Base-by-base conservation (phyloP, 2,329 filamentous ascomycete genomes). In the Fusarium sp. region DNA sequence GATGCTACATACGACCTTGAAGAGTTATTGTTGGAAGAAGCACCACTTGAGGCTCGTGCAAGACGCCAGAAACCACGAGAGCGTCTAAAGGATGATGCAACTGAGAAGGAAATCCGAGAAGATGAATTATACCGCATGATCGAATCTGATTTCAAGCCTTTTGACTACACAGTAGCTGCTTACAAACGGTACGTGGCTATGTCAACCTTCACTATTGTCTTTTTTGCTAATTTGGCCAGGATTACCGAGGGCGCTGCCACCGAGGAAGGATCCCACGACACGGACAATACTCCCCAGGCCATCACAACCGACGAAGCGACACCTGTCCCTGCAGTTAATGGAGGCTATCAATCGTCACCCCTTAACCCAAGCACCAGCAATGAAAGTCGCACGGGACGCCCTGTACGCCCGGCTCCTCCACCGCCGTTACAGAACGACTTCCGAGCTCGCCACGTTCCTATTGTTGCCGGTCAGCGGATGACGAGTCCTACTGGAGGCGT, bases 1-100 rank as follows among this genome's bases (percentile, higher is more conserved):
- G 96, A 99, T 80, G 96, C 96, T 7, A 99, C 96, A 1, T 98
- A 99, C 78, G 96, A 99, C 79, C 83, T 99, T 53, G 96, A 99
- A 78, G 96, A 99, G 79, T 81, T 99, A 21, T 82, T 99, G 3
- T 81, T 99, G 46, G 96, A 99, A 80, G 96, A 99, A 78, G 96
- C 96, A 14, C 96, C 96, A 2, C 83, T 99, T 7, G 96, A 99
- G 80, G 96, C 96, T 58, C 87, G 96, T 75, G 94, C 96, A 53
- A 88, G 96, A 72, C 90, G 95, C 77, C 96, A 98, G 79, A 98
- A 98, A 80, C 96, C 96, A 3, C 88, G 96, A 68, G 94, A 97
- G 71, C 91, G 93, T 71, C 83, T 99, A 77, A 95, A 96, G 80
- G 93, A 97, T 4, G 95, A 98, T 81, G 96, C 96, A 2, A 97